These are phyloP conservation scores for Croton laevigatus DNA, from an alignment of 441 rosid species.

Conservation along the genomic window DNA sequence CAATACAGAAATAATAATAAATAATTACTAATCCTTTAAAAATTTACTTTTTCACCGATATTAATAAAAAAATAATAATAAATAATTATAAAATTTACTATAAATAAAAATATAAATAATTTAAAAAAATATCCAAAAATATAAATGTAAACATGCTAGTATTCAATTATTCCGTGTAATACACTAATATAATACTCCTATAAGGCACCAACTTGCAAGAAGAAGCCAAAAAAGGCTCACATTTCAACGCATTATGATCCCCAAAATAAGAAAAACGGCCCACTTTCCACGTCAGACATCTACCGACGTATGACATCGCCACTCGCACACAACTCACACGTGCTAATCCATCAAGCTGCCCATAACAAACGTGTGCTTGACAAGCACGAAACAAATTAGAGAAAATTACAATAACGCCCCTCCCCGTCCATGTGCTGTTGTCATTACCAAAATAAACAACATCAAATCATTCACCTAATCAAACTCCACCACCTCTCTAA, in stretches of 20 bases:
- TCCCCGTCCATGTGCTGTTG: background rate
- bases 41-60: too few species aligned
- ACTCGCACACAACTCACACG: background rate
- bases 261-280: background rate
- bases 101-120: too few species aligned
- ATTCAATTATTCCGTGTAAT: too few species aligned
- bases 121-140: too few species aligned
- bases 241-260: background rate
- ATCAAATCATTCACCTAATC: background rate
- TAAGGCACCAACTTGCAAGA: too few species aligned
- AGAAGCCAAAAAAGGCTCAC: background rate
- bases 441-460: background rate
- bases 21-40: too few species aligned
- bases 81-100: too few species aligned
- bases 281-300: background rate
- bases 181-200: too few species aligned
- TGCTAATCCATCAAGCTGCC: background rate
- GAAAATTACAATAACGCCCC: background rate
- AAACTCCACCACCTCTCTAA: background rate
- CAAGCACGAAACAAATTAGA: background rate
- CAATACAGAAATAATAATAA: too few species aligned
- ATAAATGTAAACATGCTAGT: too few species aligned
- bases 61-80: too few species aligned
- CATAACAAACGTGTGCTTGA: background rate
- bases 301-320: background rate